phyloP scores from a whole-genome alignment of 177 flowering plant genomes.

The Vitis hybrid region DNA sequence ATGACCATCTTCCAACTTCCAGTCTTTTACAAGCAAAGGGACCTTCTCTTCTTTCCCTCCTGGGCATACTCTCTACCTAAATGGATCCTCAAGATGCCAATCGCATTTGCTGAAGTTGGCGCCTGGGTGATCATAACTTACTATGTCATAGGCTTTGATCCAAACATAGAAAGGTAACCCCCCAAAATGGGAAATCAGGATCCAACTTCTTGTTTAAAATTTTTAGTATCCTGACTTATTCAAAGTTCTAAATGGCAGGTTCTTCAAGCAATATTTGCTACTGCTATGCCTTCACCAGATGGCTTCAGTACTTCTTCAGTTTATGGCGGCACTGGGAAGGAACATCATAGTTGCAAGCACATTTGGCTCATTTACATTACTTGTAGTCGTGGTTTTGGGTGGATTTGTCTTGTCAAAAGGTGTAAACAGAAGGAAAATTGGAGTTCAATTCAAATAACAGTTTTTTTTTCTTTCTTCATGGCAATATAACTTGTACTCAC shows the following conservation, averaged over 20 bases:
- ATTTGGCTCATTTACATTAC: slow-evolving; percentile 44
- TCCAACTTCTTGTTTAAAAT: no score
- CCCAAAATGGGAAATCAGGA: neutral
- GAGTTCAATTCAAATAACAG: no score
- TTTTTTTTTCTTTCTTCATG: neutral
- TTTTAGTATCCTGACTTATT: no score
- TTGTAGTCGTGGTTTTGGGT: slow-evolving; percentile 39
- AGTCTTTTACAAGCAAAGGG: slow-evolving; percentile 30
- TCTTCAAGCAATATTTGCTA: slow-evolving; percentile 49
- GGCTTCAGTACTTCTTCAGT: slow-evolving; percentile 52
- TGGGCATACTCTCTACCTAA: slow-evolving; percentile 38
- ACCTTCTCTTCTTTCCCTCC: slow-evolving; percentile 27
- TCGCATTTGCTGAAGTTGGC: slow-evolving; percentile 27
- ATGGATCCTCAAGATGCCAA: slow-evolving; percentile 30
- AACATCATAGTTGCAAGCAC: slow-evolving; percentile 52
- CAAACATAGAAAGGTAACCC: slow-evolving; percentile 27
- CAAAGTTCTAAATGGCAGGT: slow-evolving; percentile 25
- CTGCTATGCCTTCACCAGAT: slow-evolving; percentile 38
- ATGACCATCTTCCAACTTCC: slow-evolving; percentile 28
- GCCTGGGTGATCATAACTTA: slow-evolving; percentile 24
- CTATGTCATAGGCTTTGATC: slow-evolving; percentile 33
- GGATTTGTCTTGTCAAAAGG: slow-evolving; percentile 62
- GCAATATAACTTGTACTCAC: neutral
- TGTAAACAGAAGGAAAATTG: slow-evolving; percentile 3
- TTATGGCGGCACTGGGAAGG: slow-evolving; percentile 47